Base-by-base conservation (phyloP, 768 basidiomycete species). In the Hypsizygus marmoreus region DNA sequence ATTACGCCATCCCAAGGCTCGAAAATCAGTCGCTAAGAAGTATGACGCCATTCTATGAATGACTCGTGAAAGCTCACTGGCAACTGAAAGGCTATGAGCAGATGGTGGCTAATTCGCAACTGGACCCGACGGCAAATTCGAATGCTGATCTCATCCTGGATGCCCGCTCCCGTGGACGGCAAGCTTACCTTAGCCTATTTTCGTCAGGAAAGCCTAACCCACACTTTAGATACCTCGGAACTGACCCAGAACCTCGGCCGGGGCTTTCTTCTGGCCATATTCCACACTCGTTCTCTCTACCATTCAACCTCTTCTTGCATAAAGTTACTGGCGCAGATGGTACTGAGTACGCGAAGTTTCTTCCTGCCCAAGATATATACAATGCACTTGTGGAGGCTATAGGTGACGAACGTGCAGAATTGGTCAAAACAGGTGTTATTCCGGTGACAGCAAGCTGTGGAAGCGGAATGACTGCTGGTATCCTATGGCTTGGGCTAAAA, bases 391-490 rank as follows among this genome's bases (percentile, higher is more conserved):
- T 76, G 28, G 65, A 77, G n/a, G 75, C 79, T 13, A 66, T 97
- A 24, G 89, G 91, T 24, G 55, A 64, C 29, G 75, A 79, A 43
- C 64, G 75, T 47, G 73, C 78, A 22, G 66, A 79, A n/a, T 61
- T 73, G 31, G 71, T 95, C 8, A 66, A 87, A 34, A 63, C 72
- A 9, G 89, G 88, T 13, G 67, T 81, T 49, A 72, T 77, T 40
- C 61, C 72, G 16, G 80, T 95, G 23, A 77, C 85, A 4, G 81
- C 88, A 10, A 87, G 77, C 47, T 99, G 95, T 69, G 95, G 95
- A 40, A 95, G 91, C 60, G 95, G 95, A 33, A 97, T 99, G 95
- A 97, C 95, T n/a, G 95, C 95, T 9, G 91, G 81, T 3, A 74
- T 97, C 11, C 74, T 97, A 5, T 97, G 97, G 95, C 74, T 97